A percentile compares a stretch with the other conserved stretches of the same genome.
phyloP scores from a whole-genome alignment of 768 basidiomycete genomes.

The Panus rudis region DNA sequence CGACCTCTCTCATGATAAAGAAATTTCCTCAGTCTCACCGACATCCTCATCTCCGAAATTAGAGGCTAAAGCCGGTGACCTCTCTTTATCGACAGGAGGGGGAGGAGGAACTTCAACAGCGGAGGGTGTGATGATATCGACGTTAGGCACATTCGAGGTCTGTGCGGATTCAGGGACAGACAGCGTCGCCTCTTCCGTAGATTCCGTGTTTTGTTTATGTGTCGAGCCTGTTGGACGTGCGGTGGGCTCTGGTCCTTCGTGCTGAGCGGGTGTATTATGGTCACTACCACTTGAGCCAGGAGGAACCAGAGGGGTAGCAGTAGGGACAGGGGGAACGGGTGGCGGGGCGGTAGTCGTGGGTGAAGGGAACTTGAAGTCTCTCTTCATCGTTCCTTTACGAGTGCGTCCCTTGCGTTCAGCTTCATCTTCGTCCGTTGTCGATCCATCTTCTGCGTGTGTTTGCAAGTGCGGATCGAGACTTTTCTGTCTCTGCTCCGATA shows the following conservation, averaged over 20 bases:
- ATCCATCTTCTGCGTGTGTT: too few relatives aligned
- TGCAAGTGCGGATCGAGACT: too few relatives aligned
- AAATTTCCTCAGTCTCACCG: conserved; percentile 72
- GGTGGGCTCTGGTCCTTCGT: not conserved
- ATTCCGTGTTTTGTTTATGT: conserved; percentile 2
- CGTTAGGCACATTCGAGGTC: conserved; percentile 1
- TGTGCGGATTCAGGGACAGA: conserved; percentile 7
- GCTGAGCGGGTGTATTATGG: conserved; percentile 19
- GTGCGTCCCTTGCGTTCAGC: conserved; percentile 15
- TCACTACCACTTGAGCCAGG: conserved; percentile 9
- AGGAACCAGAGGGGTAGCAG: conserved; percentile 19
- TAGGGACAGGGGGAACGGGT: conserved; percentile 21
- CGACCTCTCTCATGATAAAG: too few relatives aligned
- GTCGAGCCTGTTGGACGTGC: conserved; percentile 1
- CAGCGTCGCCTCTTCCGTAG: conserved; percentile 11
- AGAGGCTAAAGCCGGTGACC: conserved; percentile 24
- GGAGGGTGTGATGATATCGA: conserved; percentile 47
- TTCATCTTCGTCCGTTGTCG: conserved; percentile 20
- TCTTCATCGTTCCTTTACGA: conserved; percentile 70
- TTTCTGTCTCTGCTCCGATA: too few relatives aligned
- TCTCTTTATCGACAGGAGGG: conserved; percentile 72
- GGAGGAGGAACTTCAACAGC: conserved; percentile 76
- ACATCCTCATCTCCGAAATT: conserved; percentile 68
- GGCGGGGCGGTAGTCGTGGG: conserved; percentile 21
- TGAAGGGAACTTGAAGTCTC: conserved; percentile 22